Conservation (phyloP, 208 protist genomes). For the Leishmania lainsoni region DNA sequence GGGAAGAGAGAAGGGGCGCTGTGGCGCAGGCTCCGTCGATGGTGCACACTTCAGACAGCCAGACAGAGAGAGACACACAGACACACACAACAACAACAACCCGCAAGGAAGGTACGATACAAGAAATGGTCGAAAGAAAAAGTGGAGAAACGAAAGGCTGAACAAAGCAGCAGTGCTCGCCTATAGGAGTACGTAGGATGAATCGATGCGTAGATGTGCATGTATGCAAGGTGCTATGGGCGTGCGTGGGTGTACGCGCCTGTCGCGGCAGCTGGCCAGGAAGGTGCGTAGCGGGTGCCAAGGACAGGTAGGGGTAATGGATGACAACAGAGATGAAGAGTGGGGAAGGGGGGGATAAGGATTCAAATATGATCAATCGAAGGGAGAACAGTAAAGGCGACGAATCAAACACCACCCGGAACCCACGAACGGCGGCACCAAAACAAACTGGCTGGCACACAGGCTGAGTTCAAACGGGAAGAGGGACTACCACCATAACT, state of each 20-base stretch:
- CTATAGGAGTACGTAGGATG: too few relatives aligned
- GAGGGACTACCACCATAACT: background rate
- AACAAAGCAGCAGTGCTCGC: background rate
- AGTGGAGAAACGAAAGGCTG: background rate
- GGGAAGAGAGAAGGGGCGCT: background rate
- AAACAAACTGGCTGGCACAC: background rate
- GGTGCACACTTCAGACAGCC: background rate
- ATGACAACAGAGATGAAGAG: background rate
- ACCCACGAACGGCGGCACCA: background rate
- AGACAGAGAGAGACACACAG: background rate
- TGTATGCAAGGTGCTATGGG: background rate
- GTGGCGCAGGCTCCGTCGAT: background rate
- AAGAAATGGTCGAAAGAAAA: background rate
- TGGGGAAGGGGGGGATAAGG: too few relatives aligned
- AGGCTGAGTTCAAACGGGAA: background rate
- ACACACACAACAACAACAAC: background rate
- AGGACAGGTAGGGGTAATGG: background rate
- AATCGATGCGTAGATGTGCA: background rate
- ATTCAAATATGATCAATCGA: background rate
- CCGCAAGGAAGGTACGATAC: background rate
- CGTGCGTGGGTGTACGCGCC: background rate
- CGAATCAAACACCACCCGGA: background rate
- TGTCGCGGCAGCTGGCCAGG: background rate
- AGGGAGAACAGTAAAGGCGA: too few relatives aligned
- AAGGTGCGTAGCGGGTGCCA: background rate